phyloP scores from a whole-genome alignment of 257 asterid genomes.

The Verbascum thapsus region DNA sequence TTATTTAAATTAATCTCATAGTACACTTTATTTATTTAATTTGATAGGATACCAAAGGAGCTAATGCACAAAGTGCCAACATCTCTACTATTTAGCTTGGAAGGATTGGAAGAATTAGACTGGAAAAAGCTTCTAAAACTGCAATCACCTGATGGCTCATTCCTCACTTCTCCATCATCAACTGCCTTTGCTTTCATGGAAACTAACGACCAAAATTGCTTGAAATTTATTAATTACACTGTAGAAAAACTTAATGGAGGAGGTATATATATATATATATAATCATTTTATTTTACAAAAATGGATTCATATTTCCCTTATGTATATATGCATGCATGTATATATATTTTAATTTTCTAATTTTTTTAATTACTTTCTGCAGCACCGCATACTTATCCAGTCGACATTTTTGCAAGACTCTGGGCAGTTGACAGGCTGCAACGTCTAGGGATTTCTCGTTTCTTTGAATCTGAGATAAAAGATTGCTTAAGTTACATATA shows the following conservation, averaged over 20 bases:
- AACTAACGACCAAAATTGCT: slow-evolving; percentile 45
- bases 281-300: too few species aligned
- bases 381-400: slow-evolving; percentile 55
- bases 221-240: slow-evolving; percentile 29
- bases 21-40: background rate
- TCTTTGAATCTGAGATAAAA: slow-evolving; percentile 40
- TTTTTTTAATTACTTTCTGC: background rate
- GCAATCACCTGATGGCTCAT: slow-evolving; percentile 49
- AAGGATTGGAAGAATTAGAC: slow-evolving; percentile 46
- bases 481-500: slow-evolving; percentile 38
- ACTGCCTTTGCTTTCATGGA: slow-evolving; percentile 62
- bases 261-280: too few species aligned
- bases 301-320: too few species aligned
- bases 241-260: slow-evolving; percentile 49
- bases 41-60: slow-evolving; percentile 49
- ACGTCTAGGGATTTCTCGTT: slow-evolving; percentile 57
- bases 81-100: slow-evolving; percentile 45
- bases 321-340: too few species aligned
- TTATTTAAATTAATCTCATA: too few species aligned
- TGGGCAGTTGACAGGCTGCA: slow-evolving; percentile 63
- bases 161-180: slow-evolving; percentile 57
- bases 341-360: background rate
- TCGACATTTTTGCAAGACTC: slow-evolving; percentile 50
- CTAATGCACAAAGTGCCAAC: slow-evolving; percentile 46
- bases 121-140: slow-evolving; percentile 57